Evolutionary conservation across 768 basidiomycete genomes (phyloP), one percentile per base, ranked within the genome.

Genomic region (Tylopilus sp.): DNA sequence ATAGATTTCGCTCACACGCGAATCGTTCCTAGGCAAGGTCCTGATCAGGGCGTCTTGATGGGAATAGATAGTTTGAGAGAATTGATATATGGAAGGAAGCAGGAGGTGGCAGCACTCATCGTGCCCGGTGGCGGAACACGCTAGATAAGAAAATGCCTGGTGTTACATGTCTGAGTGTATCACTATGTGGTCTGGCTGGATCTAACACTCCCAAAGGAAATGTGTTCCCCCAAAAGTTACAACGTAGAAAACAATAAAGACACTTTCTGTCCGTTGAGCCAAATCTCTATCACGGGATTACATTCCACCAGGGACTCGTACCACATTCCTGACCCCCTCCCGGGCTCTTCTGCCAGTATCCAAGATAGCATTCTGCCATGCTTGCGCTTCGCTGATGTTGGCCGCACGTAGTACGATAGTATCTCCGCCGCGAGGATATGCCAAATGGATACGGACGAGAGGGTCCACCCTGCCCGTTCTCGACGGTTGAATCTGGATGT

Each of bases 1-100:
- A 98, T 98, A 59, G 96, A 99, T 73, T 98, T 99, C 67, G 95
- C 94, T 8, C 96, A 98, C 68, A 87, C 93, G 3, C 73, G 79
- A 22, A 56, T 88, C 13, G 76, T 71, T 8, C 79, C 83, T 0
- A 91, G 87, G 0, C 62, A 82, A 60, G 95, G 94, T 5, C 83
- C 85, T 2, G 95, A 98, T 66, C 70, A 78, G 34, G 88, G 96
- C 0, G 83, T 95, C 17, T 67, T 96, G 57, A 67, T 73, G 30
- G 96, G 94, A 4, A 58, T 98, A 53, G 73, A 83, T 47, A 93
- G 86, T 0, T 66, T 88, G 34, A 67, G 87, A 26, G 61, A 58
- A 6, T 66, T 97, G 51, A 60, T 96, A 47, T 78, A 85, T 53
- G 81, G 72, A 10, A 73, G 89, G 55, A 76, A 79, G 30, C 70